These are phyloP conservation scores for Talaromyces borbonicus DNA, from an alignment of 495 filamentous ascomycete genomes.

Conservation along the genomic window DNA sequence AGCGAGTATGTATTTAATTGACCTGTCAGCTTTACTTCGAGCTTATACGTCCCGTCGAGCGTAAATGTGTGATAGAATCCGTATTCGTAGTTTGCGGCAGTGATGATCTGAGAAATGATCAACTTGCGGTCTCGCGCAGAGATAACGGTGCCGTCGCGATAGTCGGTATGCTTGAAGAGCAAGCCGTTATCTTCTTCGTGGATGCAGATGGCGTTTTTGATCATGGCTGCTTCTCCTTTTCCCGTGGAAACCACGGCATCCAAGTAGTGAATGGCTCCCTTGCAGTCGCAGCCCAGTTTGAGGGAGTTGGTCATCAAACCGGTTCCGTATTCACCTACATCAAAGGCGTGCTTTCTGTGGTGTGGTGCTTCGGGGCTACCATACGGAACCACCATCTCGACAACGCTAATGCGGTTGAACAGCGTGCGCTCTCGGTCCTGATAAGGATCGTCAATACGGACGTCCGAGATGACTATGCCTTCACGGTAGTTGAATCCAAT, in stretches of 20 bases:
- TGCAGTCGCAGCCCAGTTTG: constrained; percentile 57
- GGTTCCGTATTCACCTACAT: constrained; percentile 66
- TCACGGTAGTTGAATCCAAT: constrained; percentile 68
- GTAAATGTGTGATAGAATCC: constrained; percentile 45
- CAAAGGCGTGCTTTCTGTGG: constrained; percentile 71
- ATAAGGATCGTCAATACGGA: constrained; percentile 41
- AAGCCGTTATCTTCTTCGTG: constrained; percentile 70
- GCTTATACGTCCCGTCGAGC: constrained; percentile 38
- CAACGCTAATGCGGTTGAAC: constrained; percentile 58
- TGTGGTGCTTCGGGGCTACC: constrained; percentile 62
- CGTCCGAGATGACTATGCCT: constrained; percentile 59
- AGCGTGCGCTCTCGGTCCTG: constrained; percentile 46
- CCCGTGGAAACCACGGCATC: constrained; percentile 42
- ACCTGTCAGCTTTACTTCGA: constrained; percentile 40
- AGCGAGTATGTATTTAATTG: constrained; percentile 36
- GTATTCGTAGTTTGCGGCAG: constrained; percentile 56
- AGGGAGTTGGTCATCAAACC: constrained; percentile 70
- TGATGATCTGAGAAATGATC: constrained; percentile 56
- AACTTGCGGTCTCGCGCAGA: constrained; percentile 61
- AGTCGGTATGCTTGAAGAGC: constrained; percentile 77
- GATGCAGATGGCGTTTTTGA: constrained; percentile 69
- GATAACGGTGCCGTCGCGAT: constrained; percentile 57
- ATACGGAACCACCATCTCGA: constrained; percentile 75
- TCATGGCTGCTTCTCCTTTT: constrained; percentile 47
- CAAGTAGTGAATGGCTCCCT: constrained; percentile 70